Evolutionary conservation across 805 yeast genomes (phyloP).

Genomic region (Starmera amethionina): DNA sequence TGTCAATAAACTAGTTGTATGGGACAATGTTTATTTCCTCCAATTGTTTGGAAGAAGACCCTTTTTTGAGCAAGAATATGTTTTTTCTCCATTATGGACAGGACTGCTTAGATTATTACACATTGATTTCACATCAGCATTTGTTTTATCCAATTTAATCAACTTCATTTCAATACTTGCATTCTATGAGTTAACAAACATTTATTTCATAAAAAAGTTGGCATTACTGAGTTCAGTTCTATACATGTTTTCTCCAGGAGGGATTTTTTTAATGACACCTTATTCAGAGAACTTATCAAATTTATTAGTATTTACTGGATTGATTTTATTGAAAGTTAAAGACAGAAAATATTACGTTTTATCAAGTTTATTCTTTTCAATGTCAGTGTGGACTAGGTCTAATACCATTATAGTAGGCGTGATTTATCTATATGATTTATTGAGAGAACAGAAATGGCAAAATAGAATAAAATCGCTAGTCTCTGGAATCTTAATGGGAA

Average conservation of each 20-base stretch:
- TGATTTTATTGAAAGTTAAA: slow-evolving; percentile 32
- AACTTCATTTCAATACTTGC: slow-evolving; percentile 42
- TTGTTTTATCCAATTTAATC: slow-evolving; percentile 30
- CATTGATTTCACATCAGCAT: too few species aligned
- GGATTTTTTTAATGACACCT: slow-evolving; percentile 62
- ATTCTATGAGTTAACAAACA: slow-evolving; percentile 38
- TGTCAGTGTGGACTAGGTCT: slow-evolving; percentile 59
- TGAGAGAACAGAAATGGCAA: slow-evolving; percentile 6
- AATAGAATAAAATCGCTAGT: slow-evolving; percentile 23
- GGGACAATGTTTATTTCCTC: slow-evolving; percentile 82
- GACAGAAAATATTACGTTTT: slow-evolving; percentile 3
- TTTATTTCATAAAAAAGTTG: slow-evolving; percentile 19
- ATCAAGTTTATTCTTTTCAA: slow-evolving; percentile 32
- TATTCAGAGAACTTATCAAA: slow-evolving; percentile 74
- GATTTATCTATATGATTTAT: slow-evolving; percentile 50
- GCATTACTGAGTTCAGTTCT: slow-evolving; percentile 31
- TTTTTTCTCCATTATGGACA: slow-evolving; percentile 78
- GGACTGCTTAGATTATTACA: slow-evolving; percentile 24
- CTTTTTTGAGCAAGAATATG: slow-evolving; percentile 83
- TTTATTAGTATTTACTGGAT: slow-evolving; percentile 44
- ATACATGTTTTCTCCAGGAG: slow-evolving; percentile 65
- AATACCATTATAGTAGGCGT: slow-evolving; percentile 71
- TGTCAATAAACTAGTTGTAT: slow-evolving; percentile 48
- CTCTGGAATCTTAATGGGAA: slow-evolving; percentile 48
- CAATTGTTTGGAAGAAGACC: slow-evolving; percentile 39